A percentile compares a stretch with the other conserved stretches of the same genome.
Conservation (phyloP, 495 filamentous ascomycete species). For the Xylaria flabelliformis region DNA sequence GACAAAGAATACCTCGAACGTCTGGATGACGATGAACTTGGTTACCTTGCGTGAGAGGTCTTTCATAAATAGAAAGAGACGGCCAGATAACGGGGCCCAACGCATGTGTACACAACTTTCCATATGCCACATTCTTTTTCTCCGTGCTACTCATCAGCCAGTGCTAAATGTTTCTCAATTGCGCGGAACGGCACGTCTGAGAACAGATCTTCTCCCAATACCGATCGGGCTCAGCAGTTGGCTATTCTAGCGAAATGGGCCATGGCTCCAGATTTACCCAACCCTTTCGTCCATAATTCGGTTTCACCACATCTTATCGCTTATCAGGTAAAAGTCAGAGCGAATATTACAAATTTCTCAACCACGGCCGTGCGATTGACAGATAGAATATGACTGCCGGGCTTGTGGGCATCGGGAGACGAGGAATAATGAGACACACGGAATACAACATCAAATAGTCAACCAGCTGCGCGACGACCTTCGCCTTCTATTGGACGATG, state of each 20-base stretch:
- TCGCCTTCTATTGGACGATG: background rate
- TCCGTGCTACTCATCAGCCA: constrained; percentile 23
- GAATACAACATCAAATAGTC: background rate
- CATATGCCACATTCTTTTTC: constrained; percentile 25
- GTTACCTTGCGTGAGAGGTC: constrained; percentile 75
- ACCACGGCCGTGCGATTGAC: background rate
- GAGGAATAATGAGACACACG: background rate
- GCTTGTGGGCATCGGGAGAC: background rate
- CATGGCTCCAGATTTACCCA: background rate
- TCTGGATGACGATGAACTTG: constrained; percentile 89
- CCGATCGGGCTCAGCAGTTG: background rate
- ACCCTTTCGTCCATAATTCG: background rate
- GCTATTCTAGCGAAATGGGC: constrained; percentile 7
- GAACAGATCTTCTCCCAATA: background rate
- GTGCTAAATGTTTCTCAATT: constrained; percentile 13
- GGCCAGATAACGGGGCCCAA: background rate
- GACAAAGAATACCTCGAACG: constrained; percentile 99
- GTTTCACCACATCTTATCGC: background rate
- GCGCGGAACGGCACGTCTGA: constrained; percentile 13
- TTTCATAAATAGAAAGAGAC: background rate
- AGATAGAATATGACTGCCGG: background rate
- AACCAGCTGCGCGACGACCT: background rate
- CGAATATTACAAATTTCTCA: background rate
- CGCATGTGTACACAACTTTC: constrained; percentile 17
- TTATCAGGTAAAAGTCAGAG: background rate